Evolutionary conservation across 164 flowering plant genomes (phyloP).

Genomic region (Pachysandra terminalis): DNA sequence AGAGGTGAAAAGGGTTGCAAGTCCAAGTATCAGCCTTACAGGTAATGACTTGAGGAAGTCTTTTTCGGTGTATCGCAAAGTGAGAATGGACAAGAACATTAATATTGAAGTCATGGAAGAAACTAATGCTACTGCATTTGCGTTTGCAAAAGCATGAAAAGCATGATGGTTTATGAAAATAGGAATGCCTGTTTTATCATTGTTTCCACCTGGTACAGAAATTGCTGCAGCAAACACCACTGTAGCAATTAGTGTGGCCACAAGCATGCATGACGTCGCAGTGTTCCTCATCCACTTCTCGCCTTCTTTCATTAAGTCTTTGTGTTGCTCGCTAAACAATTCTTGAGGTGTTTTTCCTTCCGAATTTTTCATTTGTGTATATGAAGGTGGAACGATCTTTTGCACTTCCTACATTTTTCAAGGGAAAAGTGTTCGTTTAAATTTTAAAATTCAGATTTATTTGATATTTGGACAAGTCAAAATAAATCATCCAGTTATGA

Average conservation of each 20-base stretch:
- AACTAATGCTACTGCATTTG: constrained; percentile 2
- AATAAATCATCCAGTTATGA: too few relatives aligned
- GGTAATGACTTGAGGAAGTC: constrained; percentile 16
- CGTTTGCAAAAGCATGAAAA: not conserved
- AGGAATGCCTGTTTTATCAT: constrained; percentile 3
- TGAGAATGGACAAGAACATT: constrained; percentile 13
- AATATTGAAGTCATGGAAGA: constrained; percentile 7
- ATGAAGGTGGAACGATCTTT: constrained; percentile 12
- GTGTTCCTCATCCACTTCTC: constrained; percentile 44
- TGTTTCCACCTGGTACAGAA: constrained; percentile 10
- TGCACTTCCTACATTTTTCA: constrained; percentile 19
- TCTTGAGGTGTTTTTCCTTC: constrained; percentile 15
- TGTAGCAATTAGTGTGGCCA: constrained; percentile 36
- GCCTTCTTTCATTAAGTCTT: constrained; percentile 21
- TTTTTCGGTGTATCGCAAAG: constrained; percentile 14
- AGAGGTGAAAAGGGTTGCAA: constrained; percentile 7
- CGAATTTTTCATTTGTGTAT: constrained; percentile 13
- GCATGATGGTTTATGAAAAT: not conserved
- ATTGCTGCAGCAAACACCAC: constrained; percentile 9
- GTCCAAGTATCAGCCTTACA: constrained; percentile 1
- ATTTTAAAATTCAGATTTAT: too few relatives aligned
- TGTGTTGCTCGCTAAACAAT: constrained; percentile 22
- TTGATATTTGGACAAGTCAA: too few relatives aligned
- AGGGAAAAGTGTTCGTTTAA: too few relatives aligned
- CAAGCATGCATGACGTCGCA: constrained; percentile 35